Evolutionary conservation across 345 rosid species (phyloP), one percentile per base, ranked within the genome.

Genomic region (Syzygium aqueum): DNA sequence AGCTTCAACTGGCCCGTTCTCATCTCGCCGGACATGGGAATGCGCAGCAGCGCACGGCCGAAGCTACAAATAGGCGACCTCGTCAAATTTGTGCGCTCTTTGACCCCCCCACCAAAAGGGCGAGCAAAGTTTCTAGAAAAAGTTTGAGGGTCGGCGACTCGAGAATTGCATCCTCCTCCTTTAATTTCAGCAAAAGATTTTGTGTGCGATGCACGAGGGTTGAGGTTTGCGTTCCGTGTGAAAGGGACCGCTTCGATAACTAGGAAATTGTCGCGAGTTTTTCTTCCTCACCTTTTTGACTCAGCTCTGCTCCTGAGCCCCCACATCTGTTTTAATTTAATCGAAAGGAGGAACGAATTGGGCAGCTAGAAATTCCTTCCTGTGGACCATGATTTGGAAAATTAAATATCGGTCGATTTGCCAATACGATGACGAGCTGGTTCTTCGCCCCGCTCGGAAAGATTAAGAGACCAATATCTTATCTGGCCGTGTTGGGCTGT

Each of bases 71-170:
- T n/a, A 33, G 9, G 25, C 21, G 80, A 73, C 25, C 27, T 9
- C 80, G 80, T 73, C 80, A 73, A 73, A 37, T 73, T 33, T 19
- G 80, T 21, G 49, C 80, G 27, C 80, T 19, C 80, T 73, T 73
- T 37, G 49, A 73, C 49, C 27, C 23, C 21, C 46, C 25, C 0
- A 0, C 59, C 6, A 7, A 5, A 2, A 8, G 0, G 1, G 37
- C 17, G 19, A 19, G 46, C 80, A 73, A 33, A 67, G 46, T 19
- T 37, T 73, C 80, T 73, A 37, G 80, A 73, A 8, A 9, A 21
- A 13, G n/a, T n/a, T 5, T 10, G 80, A 9, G 7, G 80, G 80
- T 73, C 80, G 7, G 80, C 17, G 37, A 4, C 22, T 10, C 0
- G 14, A 33, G 9, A 67, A 8, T 21, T 21, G 21, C 40, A 30